Base-by-base conservation (phyloP, 2,329 filamentous ascomycete species). In the Sarocladiaceae sp. region DNA sequence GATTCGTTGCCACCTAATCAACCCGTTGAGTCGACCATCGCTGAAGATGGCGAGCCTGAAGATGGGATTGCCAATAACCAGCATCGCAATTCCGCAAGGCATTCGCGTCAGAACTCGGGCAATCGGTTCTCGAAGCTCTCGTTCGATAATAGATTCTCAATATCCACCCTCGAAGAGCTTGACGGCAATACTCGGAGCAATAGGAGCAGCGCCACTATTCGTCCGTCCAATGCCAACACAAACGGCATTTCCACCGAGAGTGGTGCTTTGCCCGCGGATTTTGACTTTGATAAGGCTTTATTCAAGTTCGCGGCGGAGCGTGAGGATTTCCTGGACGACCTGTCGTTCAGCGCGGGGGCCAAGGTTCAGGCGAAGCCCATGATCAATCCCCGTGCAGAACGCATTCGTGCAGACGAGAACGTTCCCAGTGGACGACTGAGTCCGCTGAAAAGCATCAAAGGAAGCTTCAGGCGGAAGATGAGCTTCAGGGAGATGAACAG, bases 401-500 rank as follows among this genome's bases (percentile, higher is more conserved):
- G 87, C 55, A 86, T 96, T 55, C 82, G 82, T 52, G 78, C 80
- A 23, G 85, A 90, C 33, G 89, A 95, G 50, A 70, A 51, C 39
- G 69, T 74, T 18, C 55, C 62, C 31, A 72, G 62, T 51, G 74
- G 73, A 42, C 68, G 72, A 50, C 64, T 72, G 60, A 80, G 74
- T 60, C 76, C 77, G 34, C 60, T 80, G 49, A 72, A 68, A 54
- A 78, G 70, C 57, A 78, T 80, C 55, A 61, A 87, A 81, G 91
- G 91, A 34, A 96, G 89, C 66, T 85, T 98, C 55, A 80, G 91
- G 51, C 82, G 93, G 62, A 88, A 93, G 57, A 85, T 98, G 65
- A 95, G 91, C 55, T 88, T 91, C 63, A 79, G 83, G 55, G 93
- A 96, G 57, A 94, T 97, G 86, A 95, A 85, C 66, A 97, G 90